A percentile compares a stretch with the other conserved stretches of the same genome.
Evolutionary conservation across 805 yeast genomes (phyloP).

Genomic region (Suhomyces vadensis): DNA sequence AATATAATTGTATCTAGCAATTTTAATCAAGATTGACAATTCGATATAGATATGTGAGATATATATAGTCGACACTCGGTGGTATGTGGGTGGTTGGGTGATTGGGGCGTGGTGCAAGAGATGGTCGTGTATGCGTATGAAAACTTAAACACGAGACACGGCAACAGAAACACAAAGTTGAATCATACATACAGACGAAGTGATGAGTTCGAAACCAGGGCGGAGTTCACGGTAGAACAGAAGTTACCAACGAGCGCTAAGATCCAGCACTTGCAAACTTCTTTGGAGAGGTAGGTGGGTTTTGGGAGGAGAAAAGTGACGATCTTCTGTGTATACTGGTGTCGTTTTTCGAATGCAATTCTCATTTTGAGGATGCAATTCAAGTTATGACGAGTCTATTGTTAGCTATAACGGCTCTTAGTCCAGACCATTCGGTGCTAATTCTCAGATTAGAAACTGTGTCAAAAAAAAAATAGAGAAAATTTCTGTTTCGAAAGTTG

Average conservation of each 20-base stretch:
- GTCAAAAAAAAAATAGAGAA: background rate
- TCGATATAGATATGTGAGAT: background rate
- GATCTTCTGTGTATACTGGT: no score
- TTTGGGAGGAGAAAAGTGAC: no score
- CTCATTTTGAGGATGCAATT: no score
- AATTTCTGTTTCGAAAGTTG: background rate
- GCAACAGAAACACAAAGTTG: conserved; percentile 3
- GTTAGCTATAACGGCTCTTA: no score
- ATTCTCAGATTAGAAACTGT: background rate
- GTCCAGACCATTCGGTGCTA: background rate
- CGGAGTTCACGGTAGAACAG: background rate
- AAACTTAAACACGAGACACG: conserved; percentile 4
- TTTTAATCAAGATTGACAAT: no score
- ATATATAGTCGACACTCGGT: background rate
- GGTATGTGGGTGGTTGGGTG: conserved; percentile 2
- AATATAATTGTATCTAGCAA: no score
- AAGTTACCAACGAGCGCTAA: background rate
- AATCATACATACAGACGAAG: background rate
- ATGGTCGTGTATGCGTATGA: conserved; percentile 1
- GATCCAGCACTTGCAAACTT: no score
- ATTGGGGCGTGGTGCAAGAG: conserved; percentile 4
- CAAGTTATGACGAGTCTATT: no score
- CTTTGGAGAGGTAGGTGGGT: no score
- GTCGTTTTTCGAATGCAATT: no score
- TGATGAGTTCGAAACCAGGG: conserved; percentile 2